Base-by-base conservation (phyloP, 306 rosid genomes). In the Begonia peltatifolia region DNA sequence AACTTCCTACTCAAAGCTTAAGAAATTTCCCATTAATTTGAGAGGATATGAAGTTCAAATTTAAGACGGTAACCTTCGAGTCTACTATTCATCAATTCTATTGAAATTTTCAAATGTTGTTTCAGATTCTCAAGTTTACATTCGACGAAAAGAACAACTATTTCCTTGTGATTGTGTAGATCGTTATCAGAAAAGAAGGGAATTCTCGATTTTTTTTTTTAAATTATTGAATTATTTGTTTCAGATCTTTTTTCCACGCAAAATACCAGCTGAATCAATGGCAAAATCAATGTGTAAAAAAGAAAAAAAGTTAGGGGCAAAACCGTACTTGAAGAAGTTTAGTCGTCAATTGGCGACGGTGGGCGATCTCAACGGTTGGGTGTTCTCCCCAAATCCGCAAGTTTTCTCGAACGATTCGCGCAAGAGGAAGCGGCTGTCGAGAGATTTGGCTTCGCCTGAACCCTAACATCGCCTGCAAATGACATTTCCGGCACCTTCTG, bases 311-410 rank as follows among this genome's bases (percentile, higher is more conserved):
- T 44, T 44, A 63, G 55, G 71, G 73, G 73, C 12, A 66, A 61
- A 59, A 66, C 61, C 73, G 76, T 75, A 75, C 66, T 59, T 68
- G 12, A 5, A n/a, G 11, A 52, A 43, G 17, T 22, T 11, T 25
- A 42, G n/a, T 52, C 14, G 63, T 55, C 72, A 56, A 61, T 53
- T 30, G 58, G 30, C 67, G 64, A 69, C 63, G 52, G 80, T 70
- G 47, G 58, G 13, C 36, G 25, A 54, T 6, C 76, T 92, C 87
- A 92, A 65, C 96, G 95, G 78, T 81, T 83, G 52, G 64, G 75
- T 57, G 62, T 75, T 77, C 94, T 76, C 7, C 99, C 96, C 50
- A 92, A 86, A 68, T 92, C 99, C 9, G 76, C 93, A 49, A 92
- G 71, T 71, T 92, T 92, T 62, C 93, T 61, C 9, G 96, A 92